Percentiles rank a stretch among this genome's conserved stretches.
Evolutionary conservation across 2,329 filamentous ascomycete species (phyloP).

Genomic region (Penicillium sp.): DNA sequence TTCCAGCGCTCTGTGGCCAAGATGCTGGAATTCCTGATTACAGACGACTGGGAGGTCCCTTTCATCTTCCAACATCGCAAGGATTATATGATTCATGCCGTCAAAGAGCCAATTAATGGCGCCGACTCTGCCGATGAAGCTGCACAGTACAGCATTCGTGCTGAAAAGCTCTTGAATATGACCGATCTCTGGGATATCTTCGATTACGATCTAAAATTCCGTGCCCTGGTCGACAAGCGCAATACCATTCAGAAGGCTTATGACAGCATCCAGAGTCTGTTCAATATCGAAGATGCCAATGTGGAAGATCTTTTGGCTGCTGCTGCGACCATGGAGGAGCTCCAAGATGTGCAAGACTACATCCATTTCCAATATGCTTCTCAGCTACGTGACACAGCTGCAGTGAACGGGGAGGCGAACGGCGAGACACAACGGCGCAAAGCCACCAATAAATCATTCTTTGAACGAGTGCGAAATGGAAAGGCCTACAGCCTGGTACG

Average conservation of each 20-base stretch:
- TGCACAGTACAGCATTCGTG: conserved; percentile 66
- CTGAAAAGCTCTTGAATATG: conserved; percentile 87
- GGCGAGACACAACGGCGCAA: conserved; percentile 73
- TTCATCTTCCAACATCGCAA: conserved; percentile 98
- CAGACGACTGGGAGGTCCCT: conserved; percentile 91
- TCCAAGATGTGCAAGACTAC: conserved; percentile 96
- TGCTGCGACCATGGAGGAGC: conserved; percentile 85
- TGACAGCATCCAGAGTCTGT: conserved; percentile 68
- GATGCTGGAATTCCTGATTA: conserved; percentile 91
- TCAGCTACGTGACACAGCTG: conserved; percentile 76
- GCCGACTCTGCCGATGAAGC: conserved; percentile 69
- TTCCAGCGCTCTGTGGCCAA: conserved; percentile 89
- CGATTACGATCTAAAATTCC: conserved; percentile 92
- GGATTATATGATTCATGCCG: conserved; percentile 91
- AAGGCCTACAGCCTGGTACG: conserved; percentile 80
- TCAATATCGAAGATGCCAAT: conserved; percentile 67
- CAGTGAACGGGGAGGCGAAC: conserved; percentile 59
- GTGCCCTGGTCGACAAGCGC: conserved; percentile 87
- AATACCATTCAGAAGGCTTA: conserved; percentile 79
- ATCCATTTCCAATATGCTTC: conserved; percentile 89
- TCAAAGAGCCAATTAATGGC: conserved; percentile 64
- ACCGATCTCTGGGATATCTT: conserved; percentile 94
- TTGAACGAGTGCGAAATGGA: conserved; percentile 79
- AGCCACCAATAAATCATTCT: conserved; percentile 75
- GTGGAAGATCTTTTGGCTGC: conserved; percentile 80